Evolutionary conservation across 345 rosid species (phyloP).

Genomic region (Erodium maritimum): DNA sequence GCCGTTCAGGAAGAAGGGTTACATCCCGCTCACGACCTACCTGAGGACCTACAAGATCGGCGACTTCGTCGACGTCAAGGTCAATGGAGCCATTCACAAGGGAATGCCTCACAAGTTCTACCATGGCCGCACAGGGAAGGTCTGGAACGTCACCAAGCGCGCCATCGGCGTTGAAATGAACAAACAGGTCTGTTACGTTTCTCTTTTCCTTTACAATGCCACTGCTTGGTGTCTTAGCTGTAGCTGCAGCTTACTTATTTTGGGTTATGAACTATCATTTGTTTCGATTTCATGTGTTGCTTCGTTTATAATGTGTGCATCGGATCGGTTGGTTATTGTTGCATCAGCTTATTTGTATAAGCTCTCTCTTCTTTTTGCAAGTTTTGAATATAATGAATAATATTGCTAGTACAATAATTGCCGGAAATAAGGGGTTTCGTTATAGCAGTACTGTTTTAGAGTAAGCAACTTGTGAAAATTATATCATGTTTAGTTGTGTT

Average conservation of each 20-base stretch:
- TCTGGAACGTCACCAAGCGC: constrained; percentile 22
- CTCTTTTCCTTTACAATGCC: too few relatives aligned
- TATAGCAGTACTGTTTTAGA: neutral
- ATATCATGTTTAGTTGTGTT: too few relatives aligned
- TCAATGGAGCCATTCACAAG: constrained; percentile 77
- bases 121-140: neutral
- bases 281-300: too few relatives aligned
- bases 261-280: too few relatives aligned
- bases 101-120: too few relatives aligned
- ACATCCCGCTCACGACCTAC: constrained; percentile 58
- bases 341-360: too few relatives aligned
- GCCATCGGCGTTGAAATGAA: constrained; percentile 37
- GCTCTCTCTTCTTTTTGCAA: neutral
- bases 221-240: too few relatives aligned
- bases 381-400: neutral
- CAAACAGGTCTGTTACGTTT: too few relatives aligned
- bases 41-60: constrained; percentile 67
- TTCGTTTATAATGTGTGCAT: constrained; percentile 57
- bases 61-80: constrained; percentile 66
- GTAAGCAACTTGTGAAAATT: neutral
- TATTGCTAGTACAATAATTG: too few relatives aligned
- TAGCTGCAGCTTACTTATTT: too few relatives aligned
- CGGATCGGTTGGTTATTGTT: constrained; percentile 29
- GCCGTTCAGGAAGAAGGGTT: constrained; percentile 76
- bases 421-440: too few relatives aligned